A percentile compares a stretch with the other conserved stretches of the same genome.
These are phyloP conservation scores for Ganoderma resinaceum DNA, from an alignment of 1,284 basidiomycete genomes.

Conservation along the genomic window DNA sequence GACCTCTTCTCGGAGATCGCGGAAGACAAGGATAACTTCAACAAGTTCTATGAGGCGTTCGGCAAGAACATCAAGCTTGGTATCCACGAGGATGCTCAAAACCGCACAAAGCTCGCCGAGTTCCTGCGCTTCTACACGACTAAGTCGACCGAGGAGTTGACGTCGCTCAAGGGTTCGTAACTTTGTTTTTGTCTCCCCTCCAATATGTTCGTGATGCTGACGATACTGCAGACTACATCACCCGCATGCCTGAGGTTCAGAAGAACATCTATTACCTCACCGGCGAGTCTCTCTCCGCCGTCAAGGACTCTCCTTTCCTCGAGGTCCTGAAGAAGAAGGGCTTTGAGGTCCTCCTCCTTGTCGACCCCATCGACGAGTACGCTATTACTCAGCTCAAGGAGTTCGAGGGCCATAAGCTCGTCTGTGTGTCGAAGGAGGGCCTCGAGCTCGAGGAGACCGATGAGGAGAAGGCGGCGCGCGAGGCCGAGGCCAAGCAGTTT, in stretches of 20 bases:
- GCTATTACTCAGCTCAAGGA: slow-evolving; percentile 99
- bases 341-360: slow-evolving; percentile 97
- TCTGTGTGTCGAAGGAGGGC: slow-evolving; percentile 79
- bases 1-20: slow-evolving; percentile 97
- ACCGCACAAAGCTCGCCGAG: slow-evolving; percentile 99
- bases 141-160: slow-evolving; percentile 92
- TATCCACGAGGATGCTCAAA: slow-evolving; percentile 99
- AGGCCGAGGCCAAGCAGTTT: slow-evolving; percentile 88
- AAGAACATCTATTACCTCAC: slow-evolving; percentile 99
- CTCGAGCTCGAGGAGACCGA: slow-evolving; percentile 47
- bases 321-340: slow-evolving; percentile 99
- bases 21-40: slow-evolving; percentile 99
- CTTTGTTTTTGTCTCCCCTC: not conserved
- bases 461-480: slow-evolving; percentile 94
- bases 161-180: slow-evolving; percentile 88
- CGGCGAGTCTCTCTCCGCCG: slow-evolving; percentile 93
- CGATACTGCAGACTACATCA: slow-evolving; percentile 87
- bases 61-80: slow-evolving; percentile 99
- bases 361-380: slow-evolving; percentile 99
- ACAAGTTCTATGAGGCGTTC: slow-evolving; percentile 96
- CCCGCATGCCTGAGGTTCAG: slow-evolving; percentile 99
- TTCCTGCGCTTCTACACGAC: slow-evolving; percentile 99
- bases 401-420: slow-evolving; percentile 98
- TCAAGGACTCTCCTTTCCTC: slow-evolving; percentile 97
- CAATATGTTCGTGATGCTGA: slow-evolving; percentile 7